Evolutionary conservation across 1,139 yeast genomes (phyloP).

Genomic region (Geotrichum candidum): DNA sequence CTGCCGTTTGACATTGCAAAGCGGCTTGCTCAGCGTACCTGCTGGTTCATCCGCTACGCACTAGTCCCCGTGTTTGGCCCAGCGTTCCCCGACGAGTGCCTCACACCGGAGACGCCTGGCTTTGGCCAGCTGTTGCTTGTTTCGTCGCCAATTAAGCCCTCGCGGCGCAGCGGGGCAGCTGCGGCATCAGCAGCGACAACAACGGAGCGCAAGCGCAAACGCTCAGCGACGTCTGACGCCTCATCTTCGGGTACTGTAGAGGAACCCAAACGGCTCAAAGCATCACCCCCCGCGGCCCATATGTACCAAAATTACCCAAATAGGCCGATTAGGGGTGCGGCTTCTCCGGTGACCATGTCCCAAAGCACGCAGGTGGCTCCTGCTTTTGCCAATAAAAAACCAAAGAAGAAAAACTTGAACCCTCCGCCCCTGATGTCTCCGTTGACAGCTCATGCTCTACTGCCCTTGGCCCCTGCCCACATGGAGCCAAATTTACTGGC

Average conservation of each 20-base stretch:
- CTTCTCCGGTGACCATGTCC: not conserved
- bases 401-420: not conserved
- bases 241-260: not conserved
- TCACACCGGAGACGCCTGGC: constrained; percentile 57
- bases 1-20: constrained; percentile 67
- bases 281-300: not conserved
- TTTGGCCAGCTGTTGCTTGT: constrained; percentile 54
- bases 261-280: not conserved
- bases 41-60: constrained; percentile 70
- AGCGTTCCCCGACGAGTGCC: constrained; percentile 64
- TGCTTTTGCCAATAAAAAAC: not conserved
- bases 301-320: not conserved
- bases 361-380: not conserved
- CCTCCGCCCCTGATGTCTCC: not conserved
- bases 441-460: not conserved
- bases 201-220: not conserved
- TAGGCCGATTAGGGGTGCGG: not conserved
- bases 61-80: constrained; percentile 77
- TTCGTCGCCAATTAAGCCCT: not conserved
- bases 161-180: constrained; percentile 3
- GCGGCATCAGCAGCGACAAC: not conserved
- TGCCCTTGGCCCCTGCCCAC: not conserved
- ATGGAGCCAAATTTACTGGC: not conserved
- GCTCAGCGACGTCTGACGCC: not conserved
- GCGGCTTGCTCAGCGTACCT: constrained; percentile 64